Base-by-base conservation (phyloP, 2,329 filamentous ascomycete species). In the Diplodia sapinea region DNA sequence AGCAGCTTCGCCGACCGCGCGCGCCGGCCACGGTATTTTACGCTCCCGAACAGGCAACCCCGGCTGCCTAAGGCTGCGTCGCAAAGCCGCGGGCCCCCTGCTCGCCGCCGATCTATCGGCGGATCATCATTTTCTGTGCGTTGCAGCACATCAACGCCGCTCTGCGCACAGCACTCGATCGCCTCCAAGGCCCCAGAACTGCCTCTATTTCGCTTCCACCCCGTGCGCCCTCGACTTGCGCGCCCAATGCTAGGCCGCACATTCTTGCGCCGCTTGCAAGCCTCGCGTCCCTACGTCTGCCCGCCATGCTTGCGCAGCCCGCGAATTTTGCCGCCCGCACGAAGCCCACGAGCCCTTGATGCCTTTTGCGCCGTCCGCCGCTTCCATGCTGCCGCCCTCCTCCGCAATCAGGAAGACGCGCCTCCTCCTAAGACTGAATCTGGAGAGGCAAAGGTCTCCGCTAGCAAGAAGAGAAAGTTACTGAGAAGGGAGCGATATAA, bases 241-340 rank as follows among this genome's bases (percentile, higher is more conserved):
- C 43, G 65, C 55, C 55, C 55, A 65, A 67, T 67, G 65, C 65
- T 67, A 49, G 54, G 65, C 23, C 65, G 55, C 65, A 29, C 52
- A 20, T 51, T 43, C 15, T 31, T 47, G 17, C 65, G 55, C 47
- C 54, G 43, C 54, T 33, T 67, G 65, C 55, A 47, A 47, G 26
- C 43, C 15, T 12, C 54, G 29, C 55, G n/a, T 15, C 55, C 43
- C 40, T 59, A 67, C 65, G 23, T 61, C 15, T 67, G 65, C 65
- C 23, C n/a, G 47, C 65, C 43, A 67, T 67, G 65, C n/a, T 47
- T 67, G 20, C 65, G 47, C 55, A 20, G 36, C 55, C 65, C 43
- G 55, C 65, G 23, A 13, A 20, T 6, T 15, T 17, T n/a, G 26
- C 52, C 54, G 40, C 31, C 29, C 17, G 36, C 26, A 15, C 49